Evolutionary conservation across 192 early-diverging fungal species (phyloP), one percentile per base, ranked within the genome.

Genomic region (Pilobolus umbonatus): DNA sequence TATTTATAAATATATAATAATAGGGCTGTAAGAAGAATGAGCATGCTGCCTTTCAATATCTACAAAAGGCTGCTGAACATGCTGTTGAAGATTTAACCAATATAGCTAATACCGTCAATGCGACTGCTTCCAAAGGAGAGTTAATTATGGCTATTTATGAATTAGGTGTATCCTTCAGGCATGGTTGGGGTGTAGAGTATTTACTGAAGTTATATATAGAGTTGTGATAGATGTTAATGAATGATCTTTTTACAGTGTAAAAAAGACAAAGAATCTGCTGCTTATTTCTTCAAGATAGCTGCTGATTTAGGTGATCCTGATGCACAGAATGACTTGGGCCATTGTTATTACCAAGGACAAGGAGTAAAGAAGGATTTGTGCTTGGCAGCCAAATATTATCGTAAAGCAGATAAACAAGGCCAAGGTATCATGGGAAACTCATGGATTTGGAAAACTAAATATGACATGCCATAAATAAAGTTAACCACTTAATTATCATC

Each of bases 381-480:
- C 43, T 77, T 82, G 31, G 86, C 89, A 21, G 89, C 89, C 0
- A 84, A 83, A 45, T 91, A 89, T 65, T 91, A 86, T 65, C 85
- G 89, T 11, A 73, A 84, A 62, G 89, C 89, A 0, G 81, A 81
- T 44, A 77, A 78, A 14, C 86, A 91, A 63, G 89, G 89, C 12
- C 69, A 79, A 19, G 75, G 83, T 43, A 75, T 88, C 26, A 78
- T 91, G 71, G 87, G 89, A 24, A 91, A 88, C 57, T 88, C 87
- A 39, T 91, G 89, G 89, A 91, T 91, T 29, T 87, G 76, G 50
- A 91, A 91, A 63, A 76, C 79, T 28, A 91, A 91, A 71, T 91
- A 89, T 64, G 85, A 89, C 54, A 57, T 73, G 5, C 38, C 55
- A 28, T 43, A 57, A 40, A n/a, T n/a, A n/a, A n/a, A n/a, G n/a